Percentiles rank a stretch among this genome's conserved stretches.
phyloP scores from a whole-genome alignment of 169 alveolate genomes.

The Blepharisma undulans region DNA sequence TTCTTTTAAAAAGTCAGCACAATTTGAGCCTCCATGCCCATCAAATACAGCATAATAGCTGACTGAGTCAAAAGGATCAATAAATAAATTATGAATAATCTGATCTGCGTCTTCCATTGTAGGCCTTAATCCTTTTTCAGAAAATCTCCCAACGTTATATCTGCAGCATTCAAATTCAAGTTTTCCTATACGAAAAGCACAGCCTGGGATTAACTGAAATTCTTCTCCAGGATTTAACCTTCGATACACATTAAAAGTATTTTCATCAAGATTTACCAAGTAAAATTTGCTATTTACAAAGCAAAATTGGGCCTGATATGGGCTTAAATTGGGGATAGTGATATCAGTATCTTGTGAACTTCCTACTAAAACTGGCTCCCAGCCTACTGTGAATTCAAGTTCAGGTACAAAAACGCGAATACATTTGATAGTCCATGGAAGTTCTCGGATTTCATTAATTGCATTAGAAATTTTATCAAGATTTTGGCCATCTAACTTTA shows the following conservation, averaged over 20 bases:
- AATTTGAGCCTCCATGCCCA: slow-evolving; percentile 38
- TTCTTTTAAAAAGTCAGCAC: slow-evolving; percentile 46
- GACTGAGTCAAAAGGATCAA: slow-evolving; percentile 43
- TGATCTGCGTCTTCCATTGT: slow-evolving; percentile 67
- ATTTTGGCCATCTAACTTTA: background rate
- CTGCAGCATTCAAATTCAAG: slow-evolving; percentile 59
- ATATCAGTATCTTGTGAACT: background rate
- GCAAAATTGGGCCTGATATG: background rate
- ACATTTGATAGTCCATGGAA: background rate
- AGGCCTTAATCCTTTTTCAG: slow-evolving; percentile 58
- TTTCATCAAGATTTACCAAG: background rate
- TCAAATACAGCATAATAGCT: slow-evolving; percentile 43
- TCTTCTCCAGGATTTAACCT: slow-evolving; percentile 40
- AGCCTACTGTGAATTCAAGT: background rate
- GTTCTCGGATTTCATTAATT: background rate
- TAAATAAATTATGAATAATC: slow-evolving; percentile 46
- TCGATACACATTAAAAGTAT: slow-evolving; percentile 40
- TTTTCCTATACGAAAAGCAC: slow-evolving; percentile 57
- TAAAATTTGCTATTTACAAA: background rate
- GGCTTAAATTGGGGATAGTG: background rate
- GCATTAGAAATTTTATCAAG: background rate
- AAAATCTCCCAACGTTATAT: slow-evolving; percentile 54
- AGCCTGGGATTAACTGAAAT: slow-evolving; percentile 52
- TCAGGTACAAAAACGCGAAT: background rate
- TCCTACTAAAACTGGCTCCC: background rate